Percentiles rank a stretch among this genome's conserved stretches.
Conservation (phyloP, 108 stramenopile species). For the Nitzschia sp. region DNA sequence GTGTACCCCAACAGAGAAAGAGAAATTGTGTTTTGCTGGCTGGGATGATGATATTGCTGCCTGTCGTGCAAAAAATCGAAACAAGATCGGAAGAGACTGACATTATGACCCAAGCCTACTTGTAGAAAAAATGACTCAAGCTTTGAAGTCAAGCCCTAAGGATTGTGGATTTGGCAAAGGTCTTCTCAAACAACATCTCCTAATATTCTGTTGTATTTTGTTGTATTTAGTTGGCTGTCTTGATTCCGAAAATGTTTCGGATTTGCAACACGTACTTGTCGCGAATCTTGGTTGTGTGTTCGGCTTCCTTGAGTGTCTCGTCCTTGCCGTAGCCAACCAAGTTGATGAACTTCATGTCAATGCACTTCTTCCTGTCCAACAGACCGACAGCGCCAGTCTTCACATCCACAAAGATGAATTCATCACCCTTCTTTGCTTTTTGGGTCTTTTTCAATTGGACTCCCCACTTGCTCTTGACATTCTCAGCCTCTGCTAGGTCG, state of each 20-base stretch:
- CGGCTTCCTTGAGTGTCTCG: conserved; percentile 32
- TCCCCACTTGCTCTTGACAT: conserved; percentile 40
- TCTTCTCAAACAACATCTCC: too few species aligned
- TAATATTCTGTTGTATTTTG: too few species aligned
- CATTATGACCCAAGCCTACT: too few species aligned
- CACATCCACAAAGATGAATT: conserved; percentile 35
- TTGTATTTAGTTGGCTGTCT: conserved; percentile 4
- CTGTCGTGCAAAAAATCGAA: too few species aligned
- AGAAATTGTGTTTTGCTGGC: too few species aligned
- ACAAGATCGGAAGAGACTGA: too few species aligned
- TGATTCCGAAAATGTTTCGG: conserved; percentile 29
- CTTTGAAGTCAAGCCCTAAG: too few species aligned
- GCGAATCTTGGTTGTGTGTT: conserved; percentile 10
- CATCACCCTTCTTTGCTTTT: conserved; percentile 27
- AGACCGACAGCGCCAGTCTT: conserved; percentile 28
- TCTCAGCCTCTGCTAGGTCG: conserved; percentile 17
- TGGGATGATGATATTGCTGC: too few species aligned
- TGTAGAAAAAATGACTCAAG: too few species aligned
- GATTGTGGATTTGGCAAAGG: too few species aligned
- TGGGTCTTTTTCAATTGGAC: conserved; percentile 35
- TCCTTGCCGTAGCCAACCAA: conserved; percentile 23
- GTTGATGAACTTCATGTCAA: conserved; percentile 38
- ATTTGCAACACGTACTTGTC: conserved; percentile 24
- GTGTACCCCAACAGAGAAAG: too few species aligned
- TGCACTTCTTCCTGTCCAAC: conserved; percentile 20